Conservation (phyloP, 1,284 basidiomycete genomes). For the Mrakiaceae sp. region DNA sequence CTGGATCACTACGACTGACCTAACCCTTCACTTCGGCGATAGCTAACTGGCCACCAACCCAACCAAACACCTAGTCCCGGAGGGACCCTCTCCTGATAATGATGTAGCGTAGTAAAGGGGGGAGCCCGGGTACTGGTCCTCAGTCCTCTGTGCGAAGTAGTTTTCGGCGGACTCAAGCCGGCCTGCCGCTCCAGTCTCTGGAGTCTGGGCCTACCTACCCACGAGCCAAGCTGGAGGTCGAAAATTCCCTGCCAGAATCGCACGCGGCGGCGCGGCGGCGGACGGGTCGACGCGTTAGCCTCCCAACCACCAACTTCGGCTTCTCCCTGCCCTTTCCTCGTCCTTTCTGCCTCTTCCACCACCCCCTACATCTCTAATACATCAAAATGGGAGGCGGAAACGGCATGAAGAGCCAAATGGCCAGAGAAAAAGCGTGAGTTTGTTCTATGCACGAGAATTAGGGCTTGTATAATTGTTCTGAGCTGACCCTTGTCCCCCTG, state of each 20-base stretch:
- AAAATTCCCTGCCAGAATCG: neutral
- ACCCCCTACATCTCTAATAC: neutral
- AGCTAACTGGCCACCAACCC: too few relatives aligned
- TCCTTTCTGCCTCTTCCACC: neutral
- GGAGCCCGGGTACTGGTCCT: too few relatives aligned
- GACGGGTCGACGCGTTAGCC: neutral
- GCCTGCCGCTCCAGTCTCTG: neutral
- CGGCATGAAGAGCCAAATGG: neutral
- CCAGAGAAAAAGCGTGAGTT: too few relatives aligned
- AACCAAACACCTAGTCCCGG: too few relatives aligned
- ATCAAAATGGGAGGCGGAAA: conserved; percentile 12
- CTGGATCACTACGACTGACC: too few relatives aligned
- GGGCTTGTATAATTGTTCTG: too few relatives aligned
- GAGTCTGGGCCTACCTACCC: neutral
- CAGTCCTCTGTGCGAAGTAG: too few relatives aligned
- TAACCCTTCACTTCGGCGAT: too few relatives aligned
- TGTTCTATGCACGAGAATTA: too few relatives aligned
- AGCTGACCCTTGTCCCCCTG: neutral
- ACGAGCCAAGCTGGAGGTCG: neutral
- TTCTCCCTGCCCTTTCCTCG: neutral
- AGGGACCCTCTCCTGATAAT: too few relatives aligned
- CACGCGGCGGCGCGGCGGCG: too few relatives aligned
- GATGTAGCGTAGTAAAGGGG: too few relatives aligned
- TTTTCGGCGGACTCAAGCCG: neutral
- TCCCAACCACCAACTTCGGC: neutral